Base-by-base conservation (phyloP, 2,329 filamentous ascomycete species). In the Mycogone perniciosa region DNA sequence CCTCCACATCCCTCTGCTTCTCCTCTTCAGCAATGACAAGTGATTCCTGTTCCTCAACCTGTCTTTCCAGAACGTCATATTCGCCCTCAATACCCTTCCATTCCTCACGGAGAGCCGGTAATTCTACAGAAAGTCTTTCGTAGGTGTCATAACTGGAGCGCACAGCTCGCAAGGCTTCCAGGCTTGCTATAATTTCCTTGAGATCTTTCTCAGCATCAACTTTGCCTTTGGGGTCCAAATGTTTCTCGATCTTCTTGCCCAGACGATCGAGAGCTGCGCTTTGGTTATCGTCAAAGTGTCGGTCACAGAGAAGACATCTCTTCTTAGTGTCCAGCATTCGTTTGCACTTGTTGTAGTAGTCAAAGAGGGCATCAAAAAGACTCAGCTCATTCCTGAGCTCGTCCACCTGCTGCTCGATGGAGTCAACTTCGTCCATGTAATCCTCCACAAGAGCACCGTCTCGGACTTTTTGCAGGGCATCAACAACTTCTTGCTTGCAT, bases 241-340 rank as follows among this genome's bases (percentile, higher is more conserved):
- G 76, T 49, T 80, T 77, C 52, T 85, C 77, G 33, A 96, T 76
- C 60, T 83, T 86, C 38, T 80, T 76, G 45, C 83, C 71, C 54
- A 95, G 76, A 47, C 74, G 80, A n/a, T 76, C 82, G 56, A 79
- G 59, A 48, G 66, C 83, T 60, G 79, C 81, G 31, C 69, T 76
- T 58, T 73, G 72, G 60, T 76, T 71, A 62, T 81, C 81, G 67
- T 74, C 71, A 64, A 96, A 90, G 4, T 75, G 67, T 48, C 89
- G 81, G 40, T 81, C 77, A 63, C 92, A 97, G 26, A 93, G 80
- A 33, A 82, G 78, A 65, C 92, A 97, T 41, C 79, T 79, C 58
- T 89, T 86, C 48, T 86, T 80, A 33, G 81, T 74, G 49, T 86
- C 76, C 8, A 88, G 78, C 26, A 76, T 77, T 34, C 81, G 76